These are phyloP conservation scores for Stephania japonica DNA, from an alignment of 164 flowering plant genomes.

Conservation along the genomic window DNA sequence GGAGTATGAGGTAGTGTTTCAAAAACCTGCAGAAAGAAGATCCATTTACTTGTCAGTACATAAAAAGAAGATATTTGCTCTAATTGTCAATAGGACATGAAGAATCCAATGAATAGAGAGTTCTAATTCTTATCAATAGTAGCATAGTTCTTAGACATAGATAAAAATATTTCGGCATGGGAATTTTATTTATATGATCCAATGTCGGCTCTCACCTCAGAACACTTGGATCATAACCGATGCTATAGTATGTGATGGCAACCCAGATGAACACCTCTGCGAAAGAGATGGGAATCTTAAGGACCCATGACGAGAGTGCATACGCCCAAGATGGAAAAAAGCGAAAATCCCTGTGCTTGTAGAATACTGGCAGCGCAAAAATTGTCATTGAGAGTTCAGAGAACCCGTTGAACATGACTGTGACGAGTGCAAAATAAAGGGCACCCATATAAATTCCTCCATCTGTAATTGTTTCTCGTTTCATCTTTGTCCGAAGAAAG, in stretches of 20 bases:
- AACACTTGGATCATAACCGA: conserved; percentile 46
- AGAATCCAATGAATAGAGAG: too few species aligned
- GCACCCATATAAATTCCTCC: conserved; percentile 37
- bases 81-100: too few species aligned
- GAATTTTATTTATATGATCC: neutral
- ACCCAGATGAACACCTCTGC: conserved; percentile 42
- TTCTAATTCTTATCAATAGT: too few species aligned
- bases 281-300: conserved; percentile 41
- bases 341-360: conserved; percentile 48
- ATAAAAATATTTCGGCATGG: neutral
- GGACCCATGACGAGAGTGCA: conserved; percentile 46
- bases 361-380: conserved; percentile 46
- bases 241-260: conserved; percentile 38
- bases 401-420: conserved; percentile 40
- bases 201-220: conserved; percentile 26
- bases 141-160: neutral
- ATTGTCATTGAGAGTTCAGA: conserved; percentile 40
- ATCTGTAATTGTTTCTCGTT: conserved; percentile 15
- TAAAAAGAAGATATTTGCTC: neutral
- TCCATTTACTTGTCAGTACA: neutral
- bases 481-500: conserved; percentile 42
- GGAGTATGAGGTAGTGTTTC: conserved; percentile 28
- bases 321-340: conserved; percentile 56
- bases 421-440: conserved; percentile 32
- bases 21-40: conserved; percentile 33